phyloP scores from a whole-genome alignment of 352 stramenopile species.

The Pythium monospermum region DNA sequence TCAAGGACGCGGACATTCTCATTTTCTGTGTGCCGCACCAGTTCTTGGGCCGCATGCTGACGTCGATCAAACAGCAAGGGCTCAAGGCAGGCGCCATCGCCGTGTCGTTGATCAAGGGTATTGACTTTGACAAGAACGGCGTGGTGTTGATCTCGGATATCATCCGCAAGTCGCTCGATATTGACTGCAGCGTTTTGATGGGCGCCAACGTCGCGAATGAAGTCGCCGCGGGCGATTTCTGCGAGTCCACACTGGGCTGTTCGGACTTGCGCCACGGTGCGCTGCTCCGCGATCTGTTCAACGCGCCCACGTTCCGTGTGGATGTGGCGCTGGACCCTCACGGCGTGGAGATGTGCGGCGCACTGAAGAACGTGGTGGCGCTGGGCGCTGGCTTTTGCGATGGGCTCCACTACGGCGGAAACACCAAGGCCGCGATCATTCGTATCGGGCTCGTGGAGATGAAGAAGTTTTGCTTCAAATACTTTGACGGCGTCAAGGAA shows the following conservation, averaged over 20 bases:
- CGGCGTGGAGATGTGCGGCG: slow-evolving; percentile 94
- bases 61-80: slow-evolving; percentile 82
- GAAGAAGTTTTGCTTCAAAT: slow-evolving; percentile 91
- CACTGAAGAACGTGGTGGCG: slow-evolving; percentile 97
- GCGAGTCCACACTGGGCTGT: slow-evolving; percentile 95
- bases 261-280: slow-evolving; percentile 63
- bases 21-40: slow-evolving; percentile 98
- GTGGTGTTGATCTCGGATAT: slow-evolving; percentile 87
- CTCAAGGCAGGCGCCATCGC: slow-evolving; percentile 59
- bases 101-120: slow-evolving; percentile 91
- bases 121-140: slow-evolving; percentile 83
- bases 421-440: slow-evolving; percentile 97
- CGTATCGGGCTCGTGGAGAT: slow-evolving; percentile 95
- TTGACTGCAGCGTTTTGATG: slow-evolving; percentile 93
- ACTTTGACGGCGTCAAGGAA: slow-evolving; percentile 92
- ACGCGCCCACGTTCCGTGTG: slow-evolving; percentile 90
- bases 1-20: slow-evolving; percentile 88
- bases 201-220: slow-evolving; percentile 97
- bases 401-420: slow-evolving; percentile 92
- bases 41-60: slow-evolving; percentile 89
- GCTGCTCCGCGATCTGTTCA: slow-evolving; percentile 70
- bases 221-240: slow-evolving; percentile 93
- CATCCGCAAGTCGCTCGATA: slow-evolving; percentile 80
- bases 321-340: slow-evolving; percentile 91
- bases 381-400: slow-evolving; percentile 97